phyloP scores from a whole-genome alignment of 257 asterid genomes.

The Nemophila menziesii region DNA sequence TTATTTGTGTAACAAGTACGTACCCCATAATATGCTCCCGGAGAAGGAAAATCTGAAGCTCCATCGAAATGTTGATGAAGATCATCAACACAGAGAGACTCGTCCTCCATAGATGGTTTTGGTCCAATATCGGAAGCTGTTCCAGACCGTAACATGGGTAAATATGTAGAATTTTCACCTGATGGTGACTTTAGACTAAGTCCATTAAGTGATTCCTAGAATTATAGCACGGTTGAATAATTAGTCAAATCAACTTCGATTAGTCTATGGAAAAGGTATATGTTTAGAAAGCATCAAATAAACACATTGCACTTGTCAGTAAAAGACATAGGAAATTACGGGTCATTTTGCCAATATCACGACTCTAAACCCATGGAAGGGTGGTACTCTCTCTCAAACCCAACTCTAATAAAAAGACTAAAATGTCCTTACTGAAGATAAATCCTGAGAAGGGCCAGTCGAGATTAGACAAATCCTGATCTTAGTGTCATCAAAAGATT shows the following conservation, averaged over 20 bases:
- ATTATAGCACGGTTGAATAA: constrained; percentile 7
- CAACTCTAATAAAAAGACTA: too few species aligned
- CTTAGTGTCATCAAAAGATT: too few species aligned
- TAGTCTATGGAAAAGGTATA: neutral
- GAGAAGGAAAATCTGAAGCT: constrained; percentile 28
- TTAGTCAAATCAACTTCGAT: neutral
- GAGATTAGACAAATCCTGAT: too few species aligned
- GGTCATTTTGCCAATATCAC: too few species aligned
- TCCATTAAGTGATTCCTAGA: constrained; percentile 33
- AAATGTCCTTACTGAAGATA: too few species aligned
- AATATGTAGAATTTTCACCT: constrained; percentile 40
- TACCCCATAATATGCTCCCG: constrained; percentile 86
- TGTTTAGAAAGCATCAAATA: neutral
- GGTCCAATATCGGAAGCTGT: constrained; percentile 81
- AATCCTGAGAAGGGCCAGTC: too few species aligned
- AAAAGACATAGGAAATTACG: too few species aligned
- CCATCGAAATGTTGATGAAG: constrained; percentile 41
- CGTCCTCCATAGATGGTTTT: constrained; percentile 79
- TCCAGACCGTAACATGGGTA: constrained; percentile 63
- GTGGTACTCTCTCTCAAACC: too few species aligned
- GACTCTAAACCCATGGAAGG: too few species aligned
- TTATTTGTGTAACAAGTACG: constrained; percentile 10
- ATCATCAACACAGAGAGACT: constrained; percentile 61
- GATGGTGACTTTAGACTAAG: constrained; percentile 28
- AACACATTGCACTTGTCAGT: neutral